A percentile compares a stretch with the other conserved stretches of the same genome.
Conservation (phyloP, 2,329 filamentous ascomycete species). For the Pseudogymnoascus destructans region DNA sequence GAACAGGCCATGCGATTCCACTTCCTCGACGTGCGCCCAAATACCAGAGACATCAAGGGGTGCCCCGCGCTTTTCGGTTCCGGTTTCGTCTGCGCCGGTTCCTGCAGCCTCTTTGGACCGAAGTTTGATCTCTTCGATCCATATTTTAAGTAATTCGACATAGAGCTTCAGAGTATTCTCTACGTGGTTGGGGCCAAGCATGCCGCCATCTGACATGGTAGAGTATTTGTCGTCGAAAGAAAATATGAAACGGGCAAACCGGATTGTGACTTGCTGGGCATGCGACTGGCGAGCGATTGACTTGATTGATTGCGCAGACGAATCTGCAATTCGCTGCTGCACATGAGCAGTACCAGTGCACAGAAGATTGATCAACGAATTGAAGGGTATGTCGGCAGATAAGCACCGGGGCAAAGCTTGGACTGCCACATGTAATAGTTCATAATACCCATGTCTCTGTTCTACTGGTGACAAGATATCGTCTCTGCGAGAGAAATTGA, state of each 20-base stretch:
- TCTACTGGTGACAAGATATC: conserved; percentile 60
- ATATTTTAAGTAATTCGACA: conserved; percentile 85
- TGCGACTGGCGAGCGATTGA: conserved; percentile 88
- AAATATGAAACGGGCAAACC: conserved; percentile 95
- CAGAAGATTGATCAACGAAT: conserved; percentile 81
- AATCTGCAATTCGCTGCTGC: conserved; percentile 79
- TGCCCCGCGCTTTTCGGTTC: conserved; percentile 55
- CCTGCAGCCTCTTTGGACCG: conserved; percentile 63
- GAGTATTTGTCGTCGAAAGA: conserved; percentile 96
- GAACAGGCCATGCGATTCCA: conserved; percentile 92
- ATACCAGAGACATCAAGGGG: conserved; percentile 78
- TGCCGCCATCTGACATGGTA: conserved; percentile 94
- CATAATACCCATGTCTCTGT: conserved; percentile 88
- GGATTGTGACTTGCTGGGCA: conserved; percentile 90
- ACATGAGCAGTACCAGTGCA: conserved; percentile 96
- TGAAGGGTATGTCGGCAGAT: conserved; percentile 81
- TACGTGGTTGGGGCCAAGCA: conserved; percentile 87
- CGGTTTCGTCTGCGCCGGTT: conserved; percentile 48
- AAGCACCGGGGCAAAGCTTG: conserved; percentile 91
- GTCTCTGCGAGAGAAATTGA: conserved; percentile 77
- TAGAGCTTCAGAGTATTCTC: conserved; percentile 88
- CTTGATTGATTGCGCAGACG: conserved; percentile 84
- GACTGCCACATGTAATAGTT: conserved; percentile 86
- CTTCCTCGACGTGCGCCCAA: conserved; percentile 88
- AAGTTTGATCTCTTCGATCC: conserved; percentile 91